Base-by-base conservation (phyloP, 1,284 basidiomycete genomes). In the Trametes hirsuta region DNA sequence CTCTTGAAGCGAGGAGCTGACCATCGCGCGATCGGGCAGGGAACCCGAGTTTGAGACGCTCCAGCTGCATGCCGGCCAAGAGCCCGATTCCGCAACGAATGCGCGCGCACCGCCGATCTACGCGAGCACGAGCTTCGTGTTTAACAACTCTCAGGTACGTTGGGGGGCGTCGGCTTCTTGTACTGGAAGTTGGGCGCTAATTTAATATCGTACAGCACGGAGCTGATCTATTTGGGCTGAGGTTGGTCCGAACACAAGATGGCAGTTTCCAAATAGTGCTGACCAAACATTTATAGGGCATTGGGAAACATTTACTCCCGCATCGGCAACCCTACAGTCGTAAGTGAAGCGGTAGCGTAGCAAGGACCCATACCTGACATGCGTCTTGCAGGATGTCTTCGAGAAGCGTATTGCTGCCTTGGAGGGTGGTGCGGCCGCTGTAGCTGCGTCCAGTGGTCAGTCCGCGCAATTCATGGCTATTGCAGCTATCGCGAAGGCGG, bases 81-180 rank as follows among this genome's bases (percentile, higher is more conserved):
- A 76, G 12, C 82, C 85, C 6, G 92, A 93, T 76, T 77, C 86
- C 0, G 75, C 86, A 37, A 92, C 90, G 22, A 87, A 91, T 63
- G 86, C 93, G 1, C 86, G 93, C 12, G 94, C 94, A 11, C 86
- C 88, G 0, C 93, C 93, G 2, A 93, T 95, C 75, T 94, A 94
- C 62, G 84, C 88, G 1, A 81, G 86, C 1, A 88, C 88, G 0
- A 90, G 88, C 61, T 94, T 87, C 68, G 87, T 89, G 25, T 94
- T 95, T 80, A 88, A 93, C 69, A 77, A 91, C 71, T 86, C 89
- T n/a, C 83, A 83, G 62, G 87, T 86, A 63, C 52, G 71, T 36
- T 47, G 4, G 30, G 18, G 2, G 10, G 25, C 22, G 24, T 30
- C 18, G 9, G 30, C 14, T n/a, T 30, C 18, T 21, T 3, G 14